A percentile compares a stretch with the other conserved stretches of the same genome.
phyloP scores from a whole-genome alignment of 2,329 filamentous ascomycete genomes.

The Colletotrichum sp. region DNA sequence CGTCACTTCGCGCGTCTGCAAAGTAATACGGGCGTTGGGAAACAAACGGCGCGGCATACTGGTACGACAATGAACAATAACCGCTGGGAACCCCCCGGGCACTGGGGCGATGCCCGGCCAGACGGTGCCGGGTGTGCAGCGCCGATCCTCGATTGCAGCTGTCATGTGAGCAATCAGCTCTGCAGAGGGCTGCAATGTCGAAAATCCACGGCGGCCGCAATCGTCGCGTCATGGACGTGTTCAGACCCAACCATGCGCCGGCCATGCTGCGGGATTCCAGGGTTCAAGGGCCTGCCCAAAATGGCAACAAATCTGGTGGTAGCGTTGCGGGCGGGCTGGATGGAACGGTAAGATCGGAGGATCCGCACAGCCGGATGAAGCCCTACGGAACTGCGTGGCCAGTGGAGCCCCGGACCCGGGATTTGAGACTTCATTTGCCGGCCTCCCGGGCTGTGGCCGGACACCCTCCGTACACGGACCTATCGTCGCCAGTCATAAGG shows the following conservation, averaged over 20 bases:
- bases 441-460: not conserved
- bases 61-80: not conserved
- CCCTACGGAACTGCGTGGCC: not conserved
- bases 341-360: not conserved
- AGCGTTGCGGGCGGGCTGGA: not conserved
- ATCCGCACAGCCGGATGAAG: not conserved
- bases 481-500: not conserved
- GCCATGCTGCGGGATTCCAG: not conserved
- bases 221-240: not conserved
- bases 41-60: constrained; percentile 3
- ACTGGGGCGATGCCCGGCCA: not conserved
- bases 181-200: not conserved
- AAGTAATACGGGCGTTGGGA: not conserved
- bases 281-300: not conserved
- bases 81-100: not conserved
- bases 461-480: not conserved
- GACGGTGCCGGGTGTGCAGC: not conserved
- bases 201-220: not conserved
- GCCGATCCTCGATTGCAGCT: not conserved
- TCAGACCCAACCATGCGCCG: not conserved
- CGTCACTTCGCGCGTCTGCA: not conserved
- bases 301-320: not conserved
- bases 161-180: constrained; percentile 6
- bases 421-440: not conserved
- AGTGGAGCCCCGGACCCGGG: not conserved